These are phyloP conservation scores for Suillus placidus DNA, from an alignment of 768 basidiomycete genomes.

Conservation along the genomic window DNA sequence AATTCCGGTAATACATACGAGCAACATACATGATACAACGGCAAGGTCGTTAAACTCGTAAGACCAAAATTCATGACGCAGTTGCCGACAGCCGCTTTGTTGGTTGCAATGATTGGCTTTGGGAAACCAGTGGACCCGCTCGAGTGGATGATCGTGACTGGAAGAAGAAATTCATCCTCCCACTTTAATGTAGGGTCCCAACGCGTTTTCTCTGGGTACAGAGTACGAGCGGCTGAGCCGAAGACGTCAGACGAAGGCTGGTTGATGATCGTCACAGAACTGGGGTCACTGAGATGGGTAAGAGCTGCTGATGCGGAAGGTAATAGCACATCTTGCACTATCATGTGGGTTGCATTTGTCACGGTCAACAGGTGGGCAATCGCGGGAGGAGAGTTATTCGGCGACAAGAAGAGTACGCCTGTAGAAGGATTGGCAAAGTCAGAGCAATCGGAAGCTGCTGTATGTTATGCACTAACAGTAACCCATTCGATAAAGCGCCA, in stretches of 20 bases:
- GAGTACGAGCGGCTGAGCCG: constrained; percentile 17
- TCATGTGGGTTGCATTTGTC: constrained; percentile 25
- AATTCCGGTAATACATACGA: not conserved
- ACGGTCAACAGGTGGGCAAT: constrained; percentile 45
- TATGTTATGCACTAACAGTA: constrained; percentile 25
- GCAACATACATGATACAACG: constrained; percentile 35
- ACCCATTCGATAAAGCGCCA: constrained; percentile 34
- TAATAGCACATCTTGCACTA: constrained; percentile 22
- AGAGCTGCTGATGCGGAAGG: constrained; percentile 22
- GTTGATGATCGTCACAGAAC: constrained; percentile 24
- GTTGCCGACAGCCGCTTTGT: constrained; percentile 40
- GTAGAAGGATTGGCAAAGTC: not conserved
- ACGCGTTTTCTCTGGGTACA: constrained; percentile 23
- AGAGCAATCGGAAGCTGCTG: not conserved
- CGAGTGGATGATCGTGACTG: constrained; percentile 28
- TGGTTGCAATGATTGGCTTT: constrained; percentile 43
- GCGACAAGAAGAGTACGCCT: constrained; percentile 40
- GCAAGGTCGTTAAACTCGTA: constrained; percentile 26
- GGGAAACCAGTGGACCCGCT: constrained; percentile 50
- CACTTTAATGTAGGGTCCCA: constrained; percentile 26
- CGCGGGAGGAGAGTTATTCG: constrained; percentile 49
- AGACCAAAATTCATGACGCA: constrained; percentile 35
- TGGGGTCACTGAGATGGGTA: constrained; percentile 19
- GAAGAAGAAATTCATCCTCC: constrained; percentile 24
- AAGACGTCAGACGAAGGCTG: constrained; percentile 27